Evolutionary conservation across 2,329 filamentous ascomycete genomes (phyloP), one percentile per base, ranked within the genome.

Genomic region (Phyllosticta citribraziliensis): DNA sequence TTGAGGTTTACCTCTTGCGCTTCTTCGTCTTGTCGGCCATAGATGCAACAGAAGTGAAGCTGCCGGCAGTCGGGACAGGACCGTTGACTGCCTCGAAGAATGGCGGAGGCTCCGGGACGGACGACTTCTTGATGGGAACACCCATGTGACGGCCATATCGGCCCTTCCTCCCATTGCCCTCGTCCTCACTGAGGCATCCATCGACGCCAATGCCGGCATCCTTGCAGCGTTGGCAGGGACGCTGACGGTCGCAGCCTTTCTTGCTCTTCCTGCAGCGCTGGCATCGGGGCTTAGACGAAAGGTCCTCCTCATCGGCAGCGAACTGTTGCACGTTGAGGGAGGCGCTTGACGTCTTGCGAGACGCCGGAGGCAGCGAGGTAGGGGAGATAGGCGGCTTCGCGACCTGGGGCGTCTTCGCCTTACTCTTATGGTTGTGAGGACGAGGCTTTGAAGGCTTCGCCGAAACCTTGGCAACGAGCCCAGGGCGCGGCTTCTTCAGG

Each of bases 201-300:
- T 97, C 94, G 63, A 91, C 86, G 62, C 89, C 88, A 68, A 99
- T 90, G 20, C 94, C 94, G 52, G 94, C 94, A 76, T 99, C 94
- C 73, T 91, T 91, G 84, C 94, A 99, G 65, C 94, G 86, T 61
- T 91, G 90, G 71, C 94, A 99, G 27, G 94, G 94, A 50, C 94
- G 87, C 76, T 97, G 94, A 62, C 94, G 88, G 78, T 99, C 94
- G 72, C 94, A 99, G 12, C 94, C 94, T 78, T 99, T 99, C 82
- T 99, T 99, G 78, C 93, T 97, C 84, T 99, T 99, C 70, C 94
- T 88, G 81, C 94, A 99, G 62, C 94, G 88, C 74, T 99, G 94
- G 80, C 94, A 99, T 65, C 94, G 91, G 61, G 94, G 94, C 77
- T 97, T 97, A 66, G 88, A 92, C 0, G 93, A 97, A 20, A 97